A percentile compares a stretch with the other conserved stretches of the same genome.
These are phyloP conservation scores for Hortiboletus campestris DNA, from an alignment of 768 basidiomycete species.

Conservation along the genomic window DNA sequence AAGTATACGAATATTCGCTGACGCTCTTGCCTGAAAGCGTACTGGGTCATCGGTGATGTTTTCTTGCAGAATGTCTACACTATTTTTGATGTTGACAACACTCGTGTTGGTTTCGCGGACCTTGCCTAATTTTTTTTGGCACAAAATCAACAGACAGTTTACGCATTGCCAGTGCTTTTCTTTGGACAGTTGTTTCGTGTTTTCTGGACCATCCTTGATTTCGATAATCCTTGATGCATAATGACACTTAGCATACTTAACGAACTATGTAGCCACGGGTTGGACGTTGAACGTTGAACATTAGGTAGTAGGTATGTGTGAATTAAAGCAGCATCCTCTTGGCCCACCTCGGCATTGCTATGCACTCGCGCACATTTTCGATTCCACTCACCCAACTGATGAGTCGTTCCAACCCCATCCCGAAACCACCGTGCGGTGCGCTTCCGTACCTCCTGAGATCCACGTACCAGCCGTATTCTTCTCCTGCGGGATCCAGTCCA, in stretches of 20 bases:
- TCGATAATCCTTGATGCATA: neutral
- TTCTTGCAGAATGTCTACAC: slow-evolving; percentile 35
- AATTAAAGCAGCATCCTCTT: slow-evolving; percentile 67
- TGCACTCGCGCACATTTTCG: slow-evolving; percentile 89
- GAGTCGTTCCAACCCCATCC: slow-evolving; percentile 91
- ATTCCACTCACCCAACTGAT: slow-evolving; percentile 84
- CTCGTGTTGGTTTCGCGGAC: slow-evolving; percentile 42
- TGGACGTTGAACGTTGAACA: neutral
- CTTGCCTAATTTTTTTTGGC: slow-evolving; percentile 14
- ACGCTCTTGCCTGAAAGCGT: slow-evolving; percentile 16
- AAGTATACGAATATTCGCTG: neutral
- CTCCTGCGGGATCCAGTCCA: slow-evolving; percentile 42
- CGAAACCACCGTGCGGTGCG: slow-evolving; percentile 93
- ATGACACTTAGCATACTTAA: neutral
- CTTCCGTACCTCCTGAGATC: slow-evolving; percentile 84
- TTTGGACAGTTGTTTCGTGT: slow-evolving; percentile 1
- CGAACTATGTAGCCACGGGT: neutral
- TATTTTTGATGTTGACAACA: slow-evolving; percentile 32
- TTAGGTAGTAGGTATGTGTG: neutral
- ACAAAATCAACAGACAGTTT: neutral
- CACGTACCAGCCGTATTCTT: slow-evolving; percentile 66
- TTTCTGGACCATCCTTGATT: neutral
- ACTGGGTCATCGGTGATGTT: slow-evolving; percentile 36
- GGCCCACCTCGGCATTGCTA: slow-evolving; percentile 89
- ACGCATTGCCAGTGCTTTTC: neutral